phyloP scores from a whole-genome alignment of 345 rosid genomes.

The Ceriops decandra region DNA sequence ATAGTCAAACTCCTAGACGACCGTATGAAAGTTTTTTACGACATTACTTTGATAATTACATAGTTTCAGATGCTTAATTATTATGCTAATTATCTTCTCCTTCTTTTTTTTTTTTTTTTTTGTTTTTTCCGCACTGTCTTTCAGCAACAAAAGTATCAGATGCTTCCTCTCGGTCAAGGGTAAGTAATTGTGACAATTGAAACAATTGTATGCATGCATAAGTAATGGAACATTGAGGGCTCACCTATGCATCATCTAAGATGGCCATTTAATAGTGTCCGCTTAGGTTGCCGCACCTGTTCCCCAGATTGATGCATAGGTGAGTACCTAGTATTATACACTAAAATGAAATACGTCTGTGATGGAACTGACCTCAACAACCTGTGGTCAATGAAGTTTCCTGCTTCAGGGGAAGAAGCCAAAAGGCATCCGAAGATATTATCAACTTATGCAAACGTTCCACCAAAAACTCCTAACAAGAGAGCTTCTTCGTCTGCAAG shows the following conservation, averaged over 20 bases:
- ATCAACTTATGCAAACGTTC: conserved; percentile 4
- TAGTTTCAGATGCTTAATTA: no score
- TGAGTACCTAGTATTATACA: background rate
- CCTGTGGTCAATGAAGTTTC: conserved; percentile 21
- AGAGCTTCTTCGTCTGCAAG: conserved; percentile 28
- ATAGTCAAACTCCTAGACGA: no score
- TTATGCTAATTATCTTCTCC: background rate
- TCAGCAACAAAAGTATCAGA: conserved; percentile 25
- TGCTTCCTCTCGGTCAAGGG: conserved; percentile 18
- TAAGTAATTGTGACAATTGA: conserved; percentile 11
- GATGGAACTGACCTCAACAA: conserved; percentile 12
- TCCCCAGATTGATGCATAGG: background rate
- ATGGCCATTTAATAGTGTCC: background rate
- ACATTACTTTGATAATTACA: background rate
- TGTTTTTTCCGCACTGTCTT: background rate
- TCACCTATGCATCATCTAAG: conserved; percentile 8
- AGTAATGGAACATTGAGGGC: background rate
- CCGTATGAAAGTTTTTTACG: no score
- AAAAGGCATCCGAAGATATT: conserved; percentile 27
- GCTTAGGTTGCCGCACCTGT: background rate
- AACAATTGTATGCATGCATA: background rate
- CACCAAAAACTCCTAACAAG: conserved; percentile 17
- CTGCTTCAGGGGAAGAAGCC: conserved; percentile 12
- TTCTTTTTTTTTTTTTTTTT: background rate
- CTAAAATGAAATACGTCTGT: background rate